A percentile compares a stretch with the other conserved stretches of the same genome.
These are phyloP conservation scores for Blepharisma japonicum DNA, from an alignment of 73 alveolate species.

Conservation along the genomic window DNA sequence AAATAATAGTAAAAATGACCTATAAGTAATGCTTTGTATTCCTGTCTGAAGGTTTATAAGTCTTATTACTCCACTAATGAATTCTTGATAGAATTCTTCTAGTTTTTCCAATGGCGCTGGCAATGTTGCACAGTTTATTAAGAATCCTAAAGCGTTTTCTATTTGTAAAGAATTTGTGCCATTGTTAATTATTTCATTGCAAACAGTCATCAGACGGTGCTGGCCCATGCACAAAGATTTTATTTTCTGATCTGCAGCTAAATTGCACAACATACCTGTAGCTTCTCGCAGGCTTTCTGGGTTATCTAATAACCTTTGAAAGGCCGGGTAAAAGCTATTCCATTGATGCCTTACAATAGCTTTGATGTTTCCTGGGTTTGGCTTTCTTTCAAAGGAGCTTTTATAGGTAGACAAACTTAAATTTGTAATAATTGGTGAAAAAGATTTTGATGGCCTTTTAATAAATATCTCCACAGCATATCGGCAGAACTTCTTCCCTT, in stretches of 20 bases:
- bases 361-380: conserved; percentile 26
- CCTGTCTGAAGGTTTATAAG: not conserved
- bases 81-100: not conserved
- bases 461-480: not conserved
- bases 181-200: not conserved
- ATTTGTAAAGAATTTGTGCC: not conserved
- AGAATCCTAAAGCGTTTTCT: not conserved
- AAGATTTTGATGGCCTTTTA: not conserved
- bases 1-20: not conserved
- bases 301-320: not conserved
- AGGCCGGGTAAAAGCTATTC: not conserved
- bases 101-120: not conserved
- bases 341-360: not conserved
- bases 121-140: not conserved
- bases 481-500: conserved; percentile 5
- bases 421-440: conserved; percentile 7
- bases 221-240: not conserved
- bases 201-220: not conserved
- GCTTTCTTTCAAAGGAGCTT: conserved; percentile 1
- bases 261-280: not conserved
- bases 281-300: not conserved
- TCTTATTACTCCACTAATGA: not conserved
- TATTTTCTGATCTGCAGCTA: not conserved
- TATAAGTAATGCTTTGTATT: not conserved
- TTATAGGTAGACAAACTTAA: not conserved